phyloP scores from a whole-genome alignment of 208 protist species.

The Leishmania tarentolae region DNA sequence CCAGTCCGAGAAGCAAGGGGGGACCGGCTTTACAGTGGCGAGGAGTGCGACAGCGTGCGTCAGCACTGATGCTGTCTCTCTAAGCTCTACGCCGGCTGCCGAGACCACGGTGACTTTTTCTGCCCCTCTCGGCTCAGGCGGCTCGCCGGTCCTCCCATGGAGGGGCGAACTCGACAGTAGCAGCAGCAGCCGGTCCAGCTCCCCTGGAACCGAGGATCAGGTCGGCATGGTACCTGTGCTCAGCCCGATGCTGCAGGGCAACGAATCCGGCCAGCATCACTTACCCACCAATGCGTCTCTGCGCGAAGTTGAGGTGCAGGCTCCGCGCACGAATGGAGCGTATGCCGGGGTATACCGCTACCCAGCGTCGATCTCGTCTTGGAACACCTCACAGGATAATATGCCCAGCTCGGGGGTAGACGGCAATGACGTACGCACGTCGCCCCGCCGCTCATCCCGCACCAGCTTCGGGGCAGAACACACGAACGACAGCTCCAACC shows the following conservation, averaged over 20 bases:
- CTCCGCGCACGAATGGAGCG: conserved; percentile 5
- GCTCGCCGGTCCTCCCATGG: neutral
- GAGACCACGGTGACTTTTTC: neutral
- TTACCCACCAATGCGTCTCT: neutral
- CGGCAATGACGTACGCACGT: conserved; percentile 1
- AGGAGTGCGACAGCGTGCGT: neutral
- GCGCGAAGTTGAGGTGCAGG: conserved; percentile 2
- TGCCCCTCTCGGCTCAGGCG: neutral
- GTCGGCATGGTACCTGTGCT: conserved; percentile 32
- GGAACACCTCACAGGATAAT: neutral
- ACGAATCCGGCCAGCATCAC: neutral
- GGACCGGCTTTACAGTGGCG: neutral
- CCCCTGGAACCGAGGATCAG: conserved; percentile 28
- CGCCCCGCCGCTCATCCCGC: neutral
- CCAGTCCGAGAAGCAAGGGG: conserved; percentile 2
- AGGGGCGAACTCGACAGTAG: conserved; percentile 14
- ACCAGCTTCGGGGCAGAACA: neutral
- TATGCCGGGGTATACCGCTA: conserved; percentile 3
- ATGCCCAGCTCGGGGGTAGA: neutral
- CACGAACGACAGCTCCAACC: conserved; percentile 5
- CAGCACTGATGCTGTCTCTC: neutral
- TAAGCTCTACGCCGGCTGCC: neutral
- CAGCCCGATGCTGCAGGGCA: conserved; percentile 18
- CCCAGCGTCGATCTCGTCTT: neutral
- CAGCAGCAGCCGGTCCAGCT: conserved; percentile 30